Conservation (phyloP, 179 eudicot genomes). For the Carnegiea gigantea region DNA sequence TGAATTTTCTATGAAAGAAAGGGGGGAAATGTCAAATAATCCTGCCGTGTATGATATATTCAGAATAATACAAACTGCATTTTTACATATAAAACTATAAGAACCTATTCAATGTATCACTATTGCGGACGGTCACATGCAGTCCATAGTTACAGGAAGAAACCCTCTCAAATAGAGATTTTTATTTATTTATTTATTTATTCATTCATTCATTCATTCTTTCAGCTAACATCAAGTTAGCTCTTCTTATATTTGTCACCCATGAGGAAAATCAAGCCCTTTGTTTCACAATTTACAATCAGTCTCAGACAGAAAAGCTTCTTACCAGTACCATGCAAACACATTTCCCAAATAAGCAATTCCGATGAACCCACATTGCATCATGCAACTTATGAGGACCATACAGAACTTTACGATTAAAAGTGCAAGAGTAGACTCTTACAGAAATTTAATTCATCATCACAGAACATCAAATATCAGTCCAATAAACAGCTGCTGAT, state of each 20-base stretch:
- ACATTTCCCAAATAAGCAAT: neutral
- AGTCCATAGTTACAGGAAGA: neutral
- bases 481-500: neutral
- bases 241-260: neutral
- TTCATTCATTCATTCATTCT: neutral
- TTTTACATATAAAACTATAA: neutral
- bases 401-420: neutral
- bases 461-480: neutral
- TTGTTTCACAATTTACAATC: neutral
- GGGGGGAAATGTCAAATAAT: neutral
- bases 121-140: neutral
- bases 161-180: neutral
- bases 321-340: neutral
- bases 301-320: neutral
- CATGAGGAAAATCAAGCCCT: neutral
- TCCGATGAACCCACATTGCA: neutral
- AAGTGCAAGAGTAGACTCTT: neutral
- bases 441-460: neutral
- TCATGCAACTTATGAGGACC: neutral
- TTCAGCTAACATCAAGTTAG: neutral
- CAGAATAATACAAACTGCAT: neutral
- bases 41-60: neutral
- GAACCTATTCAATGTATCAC: neutral
- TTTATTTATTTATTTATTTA: no score
- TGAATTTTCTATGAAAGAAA: neutral